Evolutionary conservation across 2,329 filamentous ascomycete species (phyloP).

Genomic region (Madurella fahalii): DNA sequence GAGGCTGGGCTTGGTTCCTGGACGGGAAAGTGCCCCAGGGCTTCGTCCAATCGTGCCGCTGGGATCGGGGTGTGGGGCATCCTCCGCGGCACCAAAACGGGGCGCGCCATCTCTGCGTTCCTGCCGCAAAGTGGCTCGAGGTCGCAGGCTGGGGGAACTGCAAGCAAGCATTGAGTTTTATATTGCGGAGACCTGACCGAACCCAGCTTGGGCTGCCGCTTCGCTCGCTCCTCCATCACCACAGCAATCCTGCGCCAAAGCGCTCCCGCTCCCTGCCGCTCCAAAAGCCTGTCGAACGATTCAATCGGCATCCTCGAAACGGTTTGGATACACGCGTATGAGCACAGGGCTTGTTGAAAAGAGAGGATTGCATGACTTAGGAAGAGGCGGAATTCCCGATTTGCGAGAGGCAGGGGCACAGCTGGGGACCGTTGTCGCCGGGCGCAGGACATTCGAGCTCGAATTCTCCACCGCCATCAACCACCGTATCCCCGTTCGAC

Average conservation of each 20-base stretch:
- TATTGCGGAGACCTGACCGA: constrained; percentile 26
- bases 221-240: constrained; percentile 17
- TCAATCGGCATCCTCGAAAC: neutral
- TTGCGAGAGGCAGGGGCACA: neutral
- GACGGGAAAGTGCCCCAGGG: constrained; percentile 14
- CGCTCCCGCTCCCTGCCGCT: constrained; percentile 6
- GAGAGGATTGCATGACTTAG: neutral
- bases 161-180: constrained; percentile 28
- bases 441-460: neutral
- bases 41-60: constrained; percentile 17
- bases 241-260: constrained; percentile 18
- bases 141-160: constrained; percentile 13
- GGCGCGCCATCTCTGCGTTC: constrained; percentile 23
- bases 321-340: neutral
- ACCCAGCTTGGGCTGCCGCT: constrained; percentile 11
- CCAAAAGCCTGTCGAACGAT: neutral
- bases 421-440: neutral
- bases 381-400: constrained; percentile 6
- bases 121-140: constrained; percentile 21
- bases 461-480: constrained; percentile 16
- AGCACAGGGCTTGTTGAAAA: neutral
- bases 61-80: constrained; percentile 15
- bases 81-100: constrained; percentile 20
- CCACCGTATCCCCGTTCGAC: constrained; percentile 6
- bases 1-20: constrained; percentile 22